These are phyloP conservation scores for Stephania cephalantha DNA, from an alignment of 164 flowering plant genomes.

Conservation along the genomic window DNA sequence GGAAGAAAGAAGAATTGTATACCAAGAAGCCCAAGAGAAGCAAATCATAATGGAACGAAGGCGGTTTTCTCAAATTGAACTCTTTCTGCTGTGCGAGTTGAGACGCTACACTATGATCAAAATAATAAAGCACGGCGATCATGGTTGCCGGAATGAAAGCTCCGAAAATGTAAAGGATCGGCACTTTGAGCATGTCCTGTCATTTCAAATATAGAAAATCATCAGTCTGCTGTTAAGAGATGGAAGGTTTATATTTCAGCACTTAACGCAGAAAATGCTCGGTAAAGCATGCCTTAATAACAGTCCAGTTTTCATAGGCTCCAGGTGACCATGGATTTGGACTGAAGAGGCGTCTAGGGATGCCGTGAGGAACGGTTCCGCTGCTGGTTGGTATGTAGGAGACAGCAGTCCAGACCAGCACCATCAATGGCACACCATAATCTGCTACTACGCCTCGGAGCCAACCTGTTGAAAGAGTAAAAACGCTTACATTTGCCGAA, in stretches of 20 bases:
- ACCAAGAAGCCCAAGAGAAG: slow-evolving; percentile 95
- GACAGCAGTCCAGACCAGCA: slow-evolving; percentile 80
- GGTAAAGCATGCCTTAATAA: slow-evolving; percentile 53
- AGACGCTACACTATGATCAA: slow-evolving; percentile 98
- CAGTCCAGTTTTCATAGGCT: slow-evolving; percentile 96
- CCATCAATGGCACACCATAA: slow-evolving; percentile 98
- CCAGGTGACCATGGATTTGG: slow-evolving; percentile 99
- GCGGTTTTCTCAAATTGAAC: slow-evolving; percentile 89
- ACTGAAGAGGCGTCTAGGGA: slow-evolving; percentile 88
- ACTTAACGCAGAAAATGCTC: background rate
- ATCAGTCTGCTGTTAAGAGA: background rate
- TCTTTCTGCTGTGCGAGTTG: slow-evolving; percentile 99
- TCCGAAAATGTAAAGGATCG: slow-evolving; percentile 77
- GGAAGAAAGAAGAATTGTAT: slow-evolving; percentile 14
- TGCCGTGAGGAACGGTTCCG: slow-evolving; percentile 61
- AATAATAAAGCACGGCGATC: slow-evolving; percentile 98
- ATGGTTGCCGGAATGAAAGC: slow-evolving; percentile 97
- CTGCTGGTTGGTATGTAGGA: slow-evolving; percentile 72
- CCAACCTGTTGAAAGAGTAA: slow-evolving; percentile 51
- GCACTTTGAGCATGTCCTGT: slow-evolving; percentile 96
- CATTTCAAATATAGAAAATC: slow-evolving; percentile 7
- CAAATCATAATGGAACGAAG: slow-evolving; percentile 91
- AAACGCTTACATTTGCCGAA: background rate
- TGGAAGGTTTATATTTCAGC: background rate
- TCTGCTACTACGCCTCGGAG: slow-evolving; percentile 86